phyloP scores from a whole-genome alignment of 768 basidiomycete species.

The Melanogaster broomeanus region DNA sequence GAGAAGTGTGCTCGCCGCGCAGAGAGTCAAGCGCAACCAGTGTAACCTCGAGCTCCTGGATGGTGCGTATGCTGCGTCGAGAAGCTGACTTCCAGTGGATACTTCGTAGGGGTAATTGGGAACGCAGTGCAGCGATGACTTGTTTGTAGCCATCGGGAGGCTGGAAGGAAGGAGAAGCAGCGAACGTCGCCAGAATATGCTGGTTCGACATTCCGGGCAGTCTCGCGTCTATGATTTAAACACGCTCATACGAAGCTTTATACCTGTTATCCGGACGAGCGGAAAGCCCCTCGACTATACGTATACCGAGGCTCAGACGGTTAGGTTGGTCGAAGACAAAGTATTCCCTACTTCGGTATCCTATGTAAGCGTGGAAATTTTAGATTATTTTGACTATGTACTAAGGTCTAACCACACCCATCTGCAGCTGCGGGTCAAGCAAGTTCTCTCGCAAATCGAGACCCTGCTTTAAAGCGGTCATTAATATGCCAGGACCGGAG shows the following conservation, averaged over 20 bases:
- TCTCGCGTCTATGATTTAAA: background rate
- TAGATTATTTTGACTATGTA: too few relatives aligned
- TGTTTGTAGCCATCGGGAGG: conserved; percentile 76
- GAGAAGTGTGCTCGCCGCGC: conserved; percentile 74
- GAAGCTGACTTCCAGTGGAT: conserved; percentile 89
- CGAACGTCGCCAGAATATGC: conserved; percentile 67
- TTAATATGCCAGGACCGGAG: conserved; percentile 70
- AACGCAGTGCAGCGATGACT: conserved; percentile 60
- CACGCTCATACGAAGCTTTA: too few relatives aligned
- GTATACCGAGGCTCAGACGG: too few relatives aligned
- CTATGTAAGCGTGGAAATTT: conserved; percentile 1
- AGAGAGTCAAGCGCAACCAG: conserved; percentile 67
- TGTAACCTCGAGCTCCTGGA: conserved; percentile 83
- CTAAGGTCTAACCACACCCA: too few relatives aligned
- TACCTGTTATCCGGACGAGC: too few relatives aligned
- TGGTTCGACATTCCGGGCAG: conserved; percentile 40
- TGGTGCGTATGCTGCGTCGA: conserved; percentile 74
- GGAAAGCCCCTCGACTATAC: too few relatives aligned
- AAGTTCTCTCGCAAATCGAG: background rate
- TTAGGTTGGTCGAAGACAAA: background rate
- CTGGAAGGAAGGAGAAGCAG: conserved; percentile 62
- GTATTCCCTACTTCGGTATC: background rate
- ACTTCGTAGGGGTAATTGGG: conserved; percentile 82
- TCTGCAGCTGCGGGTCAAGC: background rate
- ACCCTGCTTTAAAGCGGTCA: too few relatives aligned